Base-by-base conservation (phyloP, 192 early-diverging fungal genomes). In the Rhizophagus prolifer region DNA sequence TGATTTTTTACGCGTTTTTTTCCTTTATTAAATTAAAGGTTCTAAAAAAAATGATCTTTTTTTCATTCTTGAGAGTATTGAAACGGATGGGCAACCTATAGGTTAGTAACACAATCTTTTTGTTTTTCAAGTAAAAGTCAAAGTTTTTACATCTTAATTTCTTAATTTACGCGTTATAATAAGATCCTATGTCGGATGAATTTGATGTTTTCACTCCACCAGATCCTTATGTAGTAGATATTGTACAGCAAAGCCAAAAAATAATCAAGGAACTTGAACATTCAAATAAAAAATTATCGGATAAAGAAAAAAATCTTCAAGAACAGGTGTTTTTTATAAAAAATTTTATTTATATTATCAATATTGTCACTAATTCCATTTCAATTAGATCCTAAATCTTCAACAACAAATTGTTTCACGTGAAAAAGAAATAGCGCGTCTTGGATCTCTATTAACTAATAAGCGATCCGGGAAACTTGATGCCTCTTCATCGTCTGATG, bases 341-440 rank as follows among this genome's bases (percentile, higher is more conserved):
- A 34, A 34, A 34, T 34, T 34, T 3, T 16, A 50, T 50, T 13
- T 5, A 4, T 13, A 47, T 47, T 19, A 1, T 50, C 13, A 16
- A 19, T 13, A 50, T 14, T 14, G 3, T 46, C 44, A 0, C 6
- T 46, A 2, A 46, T 4, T 12, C 46, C 47, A 50, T 50, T 50
- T 50, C 3, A 50, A 50, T 25, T 44, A 76, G 74, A 76, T 76
- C 23, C 23, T 25, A n/a, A 28, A 0, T 44, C 74, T 76, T 31
- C 21, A 67, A 25, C 30, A 76, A n/a, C 66, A 70, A 47, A 72
- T 71, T 14, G 28, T 61, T n/a, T 72, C 65, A 19, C 60, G 74
- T 9, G 74, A 76, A 34, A 26, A 76, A 67, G 74, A 76, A 67
- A 76, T 76, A 26, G 28, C 74, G 36, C 64, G 74, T n/a, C 30